These are phyloP conservation scores for Leccinum solheimii DNA, from an alignment of 1,284 basidiomycete genomes.

Conservation along the genomic window DNA sequence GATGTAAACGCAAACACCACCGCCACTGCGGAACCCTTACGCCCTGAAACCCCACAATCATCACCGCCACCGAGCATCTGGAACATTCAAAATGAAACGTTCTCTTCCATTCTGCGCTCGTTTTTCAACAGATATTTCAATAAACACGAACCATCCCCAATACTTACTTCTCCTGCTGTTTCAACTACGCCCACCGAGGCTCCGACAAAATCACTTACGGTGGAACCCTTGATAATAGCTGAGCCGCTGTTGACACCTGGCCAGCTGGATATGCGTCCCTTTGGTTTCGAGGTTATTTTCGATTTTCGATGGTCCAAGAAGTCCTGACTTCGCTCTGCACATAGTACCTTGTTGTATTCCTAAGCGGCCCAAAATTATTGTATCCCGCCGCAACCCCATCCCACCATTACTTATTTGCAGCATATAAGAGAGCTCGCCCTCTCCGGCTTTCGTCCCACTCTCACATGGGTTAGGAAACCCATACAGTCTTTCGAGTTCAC, in stretches of 20 bases:
- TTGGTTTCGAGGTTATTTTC: slow-evolving; percentile 67
- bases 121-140: slow-evolving; percentile 19
- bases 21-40: slow-evolving; percentile 6
- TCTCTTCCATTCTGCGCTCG: slow-evolving; percentile 26
- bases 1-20: slow-evolving; percentile 14
- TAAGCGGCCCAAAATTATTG: slow-evolving; percentile 16
- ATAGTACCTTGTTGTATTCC: slow-evolving; percentile 27
- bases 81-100: slow-evolving; percentile 17
- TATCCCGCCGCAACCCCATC: slow-evolving; percentile 9
- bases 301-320: slow-evolving; percentile 66
- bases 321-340: slow-evolving; percentile 18
- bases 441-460: neutral
- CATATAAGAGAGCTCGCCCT: neutral
- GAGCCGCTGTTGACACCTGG: slow-evolving; percentile 39
- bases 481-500: too few relatives aligned
- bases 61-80: slow-evolving; percentile 7
- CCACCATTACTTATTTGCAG: neutral
- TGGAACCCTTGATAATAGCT: slow-evolving; percentile 5
- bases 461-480: too few relatives aligned
- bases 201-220: neutral
- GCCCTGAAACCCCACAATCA: slow-evolving; percentile 1
- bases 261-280: slow-evolving; percentile 69
- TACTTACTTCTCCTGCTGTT: neutral
- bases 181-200: slow-evolving; percentile 6
- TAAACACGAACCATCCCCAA: slow-evolving; percentile 2